Conservation (phyloP, 805 yeast species). For the Yamadazyma insecticola region DNA sequence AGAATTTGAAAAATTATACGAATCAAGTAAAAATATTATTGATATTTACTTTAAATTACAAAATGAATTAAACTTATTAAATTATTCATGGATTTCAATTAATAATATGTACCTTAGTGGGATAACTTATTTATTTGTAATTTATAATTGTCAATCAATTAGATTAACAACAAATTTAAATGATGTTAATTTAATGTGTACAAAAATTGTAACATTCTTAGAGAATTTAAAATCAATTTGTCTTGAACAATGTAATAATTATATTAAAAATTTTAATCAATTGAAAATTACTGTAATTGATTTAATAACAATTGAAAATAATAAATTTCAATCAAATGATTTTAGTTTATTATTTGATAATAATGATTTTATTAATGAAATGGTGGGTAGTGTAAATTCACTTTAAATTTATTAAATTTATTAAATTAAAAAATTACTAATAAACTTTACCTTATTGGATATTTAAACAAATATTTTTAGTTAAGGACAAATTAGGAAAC, state of each 20-base stretch:
- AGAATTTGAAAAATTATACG: conserved; percentile 6
- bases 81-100: conserved; percentile 14
- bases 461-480: background rate
- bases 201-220: conserved; percentile 1
- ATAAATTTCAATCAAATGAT: background rate
- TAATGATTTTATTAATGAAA: conserved; percentile 3
- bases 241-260: conserved; percentile 2
- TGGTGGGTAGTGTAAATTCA: conserved; percentile 6
- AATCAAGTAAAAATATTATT: conserved; percentile 11
- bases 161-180: background rate
- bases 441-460: background rate
- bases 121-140: conserved; percentile 9
- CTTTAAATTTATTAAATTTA: too few species aligned
- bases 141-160: conserved; percentile 4
- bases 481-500: conserved; percentile 1
- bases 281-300: conserved; percentile 1
- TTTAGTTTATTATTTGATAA: conserved; percentile 1
- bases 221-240: conserved; percentile 4
- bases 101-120: conserved; percentile 11
- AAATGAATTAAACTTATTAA: conserved; percentile 7
- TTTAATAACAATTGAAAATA: background rate
- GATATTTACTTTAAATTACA: conserved; percentile 6
- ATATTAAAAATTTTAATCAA: background rate
- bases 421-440: background rate
- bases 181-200: background rate